Evolutionary conservation across 1,284 basidiomycete species (phyloP), one percentile per base, ranked within the genome.

Genomic region (Exsudoporus floridanus): DNA sequence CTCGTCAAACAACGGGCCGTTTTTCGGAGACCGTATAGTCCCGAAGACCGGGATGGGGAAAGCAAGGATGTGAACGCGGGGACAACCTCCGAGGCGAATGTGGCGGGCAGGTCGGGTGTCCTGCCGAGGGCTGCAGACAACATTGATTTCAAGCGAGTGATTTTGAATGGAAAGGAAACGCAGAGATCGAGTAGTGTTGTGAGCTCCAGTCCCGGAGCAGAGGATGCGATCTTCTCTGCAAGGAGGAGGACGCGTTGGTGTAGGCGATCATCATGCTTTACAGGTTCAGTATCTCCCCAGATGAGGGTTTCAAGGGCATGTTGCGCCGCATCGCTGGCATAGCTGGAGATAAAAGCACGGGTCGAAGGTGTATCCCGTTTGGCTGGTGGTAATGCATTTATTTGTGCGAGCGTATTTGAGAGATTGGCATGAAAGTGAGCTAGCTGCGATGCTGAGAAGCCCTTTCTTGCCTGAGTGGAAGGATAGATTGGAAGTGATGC

Each of bases 1-100:
- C 75, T 76, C n/a, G 75, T 65, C 39, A 88, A 67, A 58, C 82
- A 80, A 60, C 82, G 77, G 0, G 80, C 71, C 2, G 80, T 74
- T 66, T 88, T 89, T 28, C 87, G 78, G 50, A 86, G 71, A 31
- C 75, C 79, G 51, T 88, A 86, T 0, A 88, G 69, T 9, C 84
- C 86, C 53, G 78, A 72, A 1, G 73, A 70, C 12, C 70, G 61
- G 2, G 70, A 60, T 8, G 74, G 68, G 2, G 70, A 66, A 0
- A 88, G 70, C 4, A 85, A 70, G 5, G 70, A 53, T 0, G 75
- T 78, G 56, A 89, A 81, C 0, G 82, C 77, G 8, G 83, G 79
- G 0, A 85, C 70, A 2, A 81, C 75, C 23, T 82, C 79, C 18
- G 63, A 60, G 40, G 71, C 56, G 21, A 72, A 83, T 61, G 19